These are phyloP conservation scores for Musa acuminata DNA, from an alignment of 176 grass and related monocot species.

Conservation along the genomic window DNA sequence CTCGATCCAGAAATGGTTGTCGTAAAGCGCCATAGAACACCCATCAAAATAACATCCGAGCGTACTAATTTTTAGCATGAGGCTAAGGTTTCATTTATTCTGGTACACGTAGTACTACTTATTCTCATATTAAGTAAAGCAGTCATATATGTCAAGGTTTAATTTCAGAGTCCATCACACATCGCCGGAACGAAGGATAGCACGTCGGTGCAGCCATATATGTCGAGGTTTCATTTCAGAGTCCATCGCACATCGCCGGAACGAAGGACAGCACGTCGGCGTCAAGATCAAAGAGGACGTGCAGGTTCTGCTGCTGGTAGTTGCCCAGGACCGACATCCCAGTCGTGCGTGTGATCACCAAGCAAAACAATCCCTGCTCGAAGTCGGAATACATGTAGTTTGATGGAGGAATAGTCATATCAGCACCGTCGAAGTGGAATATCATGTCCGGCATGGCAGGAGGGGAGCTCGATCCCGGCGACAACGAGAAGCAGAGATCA, in stretches of 20 bases:
- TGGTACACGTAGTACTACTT: no score
- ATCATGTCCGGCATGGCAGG: constrained; percentile 29
- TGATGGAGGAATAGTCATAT: constrained; percentile 22
- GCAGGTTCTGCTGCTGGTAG: constrained; percentile 56
- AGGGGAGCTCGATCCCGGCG: not conserved
- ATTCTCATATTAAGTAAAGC: no score
- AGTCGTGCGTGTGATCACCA: constrained; percentile 28
- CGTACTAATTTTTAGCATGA: no score
- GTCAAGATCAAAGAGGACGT: constrained; percentile 44
- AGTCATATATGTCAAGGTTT: no score
- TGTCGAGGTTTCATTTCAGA: not conserved
- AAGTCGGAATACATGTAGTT: constrained; percentile 40
- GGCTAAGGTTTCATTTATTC: no score
- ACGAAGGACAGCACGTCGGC: constrained; percentile 37
- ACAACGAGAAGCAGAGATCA: constrained; percentile 39
- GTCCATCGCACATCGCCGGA: constrained; percentile 16
- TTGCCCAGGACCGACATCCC: constrained; percentile 52
- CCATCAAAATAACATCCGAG: no score
- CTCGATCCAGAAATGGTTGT: no score
- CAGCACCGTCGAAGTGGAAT: constrained; percentile 42
- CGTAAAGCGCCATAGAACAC: no score
- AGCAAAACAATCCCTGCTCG: constrained; percentile 24
- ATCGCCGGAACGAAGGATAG: constrained; percentile 33
- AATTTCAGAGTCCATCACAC: constrained; percentile 12
- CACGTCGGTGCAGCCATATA: no score